phyloP scores from a whole-genome alignment of 2,329 filamentous ascomycete genomes.

The Beauveria rudraprayagi region DNA sequence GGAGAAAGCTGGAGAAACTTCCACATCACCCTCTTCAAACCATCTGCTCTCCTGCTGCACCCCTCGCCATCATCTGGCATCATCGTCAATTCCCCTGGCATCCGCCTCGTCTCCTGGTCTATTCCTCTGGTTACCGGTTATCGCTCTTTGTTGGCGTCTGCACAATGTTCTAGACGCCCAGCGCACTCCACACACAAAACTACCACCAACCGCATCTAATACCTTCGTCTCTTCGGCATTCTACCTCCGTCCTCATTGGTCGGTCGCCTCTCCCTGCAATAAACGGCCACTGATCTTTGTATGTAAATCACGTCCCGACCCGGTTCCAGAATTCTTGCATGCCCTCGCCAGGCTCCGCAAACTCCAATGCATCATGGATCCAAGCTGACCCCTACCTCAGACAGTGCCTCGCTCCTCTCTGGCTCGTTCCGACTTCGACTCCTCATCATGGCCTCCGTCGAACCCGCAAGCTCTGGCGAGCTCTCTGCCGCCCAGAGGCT shows the following conservation, averaged over 20 bases:
- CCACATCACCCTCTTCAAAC: slow-evolving; percentile 32
- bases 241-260: not conserved
- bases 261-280: not conserved
- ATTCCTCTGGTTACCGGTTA: slow-evolving; percentile 32
- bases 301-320: not conserved
- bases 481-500: slow-evolving; percentile 54
- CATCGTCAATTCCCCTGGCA: slow-evolving; percentile 20
- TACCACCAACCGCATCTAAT: slow-evolving; percentile 4
- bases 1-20: slow-evolving; percentile 31
- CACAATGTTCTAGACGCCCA: slow-evolving; percentile 32
- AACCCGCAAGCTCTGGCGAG: slow-evolving; percentile 26
- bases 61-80: slow-evolving; percentile 18
- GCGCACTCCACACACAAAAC: slow-evolving; percentile 14
- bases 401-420: not conserved
- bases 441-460: slow-evolving; percentile 34
- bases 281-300: not conserved
- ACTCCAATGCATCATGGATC: not conserved
- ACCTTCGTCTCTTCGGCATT: not conserved
- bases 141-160: slow-evolving; percentile 25
- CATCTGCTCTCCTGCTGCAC: slow-evolving; percentile 19
- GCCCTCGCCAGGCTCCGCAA: not conserved
- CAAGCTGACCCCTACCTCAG: not conserved
- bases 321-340: not conserved
- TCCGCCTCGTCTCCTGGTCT: slow-evolving; percentile 31
- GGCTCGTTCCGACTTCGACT: slow-evolving; percentile 12